phyloP scores from a whole-genome alignment of 164 flowering plant species.

The Warburgia ugandensis region DNA sequence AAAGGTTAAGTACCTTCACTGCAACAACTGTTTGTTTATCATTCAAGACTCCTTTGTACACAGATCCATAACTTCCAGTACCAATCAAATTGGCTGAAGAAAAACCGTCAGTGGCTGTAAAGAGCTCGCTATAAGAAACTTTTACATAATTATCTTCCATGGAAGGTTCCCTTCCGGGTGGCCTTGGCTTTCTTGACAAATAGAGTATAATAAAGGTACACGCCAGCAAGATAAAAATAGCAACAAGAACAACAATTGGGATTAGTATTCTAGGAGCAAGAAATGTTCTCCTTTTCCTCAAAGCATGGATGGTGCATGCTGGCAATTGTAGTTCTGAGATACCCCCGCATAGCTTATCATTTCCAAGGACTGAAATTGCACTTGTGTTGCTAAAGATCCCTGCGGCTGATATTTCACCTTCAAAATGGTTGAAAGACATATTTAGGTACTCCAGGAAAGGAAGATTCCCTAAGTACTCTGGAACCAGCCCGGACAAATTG shows the following conservation, averaged over 20 bases:
- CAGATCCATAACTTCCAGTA: background rate
- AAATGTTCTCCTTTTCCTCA: slow-evolving; percentile 14
- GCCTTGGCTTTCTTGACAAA: too few species aligned
- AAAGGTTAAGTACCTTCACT: slow-evolving; percentile 17
- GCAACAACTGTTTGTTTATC: slow-evolving; percentile 5
- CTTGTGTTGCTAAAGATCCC: background rate
- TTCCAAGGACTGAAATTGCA: too few species aligned
- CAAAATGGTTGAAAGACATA: slow-evolving; percentile 13
- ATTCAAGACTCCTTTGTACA: slow-evolving; percentile 9
- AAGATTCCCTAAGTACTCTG: background rate
- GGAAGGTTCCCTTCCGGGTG: too few species aligned
- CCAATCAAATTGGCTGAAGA: slow-evolving; percentile 14
- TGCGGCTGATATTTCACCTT: slow-evolving; percentile 5
- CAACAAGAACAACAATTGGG: slow-evolving; percentile 17
- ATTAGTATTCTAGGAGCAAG: slow-evolving; percentile 16
- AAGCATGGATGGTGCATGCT: slow-evolving; percentile 16
- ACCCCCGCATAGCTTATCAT: slow-evolving; percentile 3
- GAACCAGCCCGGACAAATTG: slow-evolving; percentile 11
- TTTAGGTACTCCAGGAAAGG: background rate
- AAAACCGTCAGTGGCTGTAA: slow-evolving; percentile 16
- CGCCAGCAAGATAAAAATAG: background rate
- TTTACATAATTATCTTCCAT: background rate
- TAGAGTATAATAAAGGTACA: background rate
- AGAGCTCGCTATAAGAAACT: slow-evolving; percentile 16
- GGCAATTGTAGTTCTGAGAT: background rate